Evolutionary conservation across 208 protist genomes (phyloP).

Genomic region (Trypanosoma mega): DNA sequence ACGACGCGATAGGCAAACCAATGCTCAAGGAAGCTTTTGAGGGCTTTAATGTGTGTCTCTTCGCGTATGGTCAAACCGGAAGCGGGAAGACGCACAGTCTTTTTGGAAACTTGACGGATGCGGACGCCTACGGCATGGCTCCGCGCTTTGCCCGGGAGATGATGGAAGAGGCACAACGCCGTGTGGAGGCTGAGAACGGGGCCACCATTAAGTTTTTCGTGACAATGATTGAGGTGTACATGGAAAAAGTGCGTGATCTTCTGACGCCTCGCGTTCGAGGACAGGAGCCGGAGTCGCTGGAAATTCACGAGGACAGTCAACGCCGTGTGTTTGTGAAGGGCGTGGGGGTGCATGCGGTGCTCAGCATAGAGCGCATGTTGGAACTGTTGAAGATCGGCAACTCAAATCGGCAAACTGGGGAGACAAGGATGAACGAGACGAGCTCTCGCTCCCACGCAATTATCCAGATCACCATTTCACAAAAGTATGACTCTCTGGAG

Average conservation of each 20-base stretch:
- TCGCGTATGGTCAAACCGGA: conserved; percentile 64
- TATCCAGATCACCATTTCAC: conserved; percentile 86
- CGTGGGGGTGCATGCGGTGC: conserved; percentile 67
- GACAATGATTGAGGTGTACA: conserved; percentile 66
- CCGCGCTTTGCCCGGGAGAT: conserved; percentile 33
- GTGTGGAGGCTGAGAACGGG: conserved; percentile 19
- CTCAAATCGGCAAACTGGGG: conserved; percentile 43
- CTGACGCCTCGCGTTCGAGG: conserved; percentile 48
- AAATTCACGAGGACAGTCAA: conserved; percentile 57
- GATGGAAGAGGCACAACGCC: conserved; percentile 17
- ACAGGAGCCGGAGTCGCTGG: conserved; percentile 73
- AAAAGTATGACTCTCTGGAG: conserved; percentile 63
- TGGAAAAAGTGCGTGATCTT: conserved; percentile 54
- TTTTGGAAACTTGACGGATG: conserved; percentile 32
- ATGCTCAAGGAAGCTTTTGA: conserved; percentile 52
- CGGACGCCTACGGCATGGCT: conserved; percentile 28
- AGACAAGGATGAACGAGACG: conserved; percentile 69
- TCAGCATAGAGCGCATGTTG: conserved; percentile 60
- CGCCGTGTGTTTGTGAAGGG: conserved; percentile 55
- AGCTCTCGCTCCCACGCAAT: conserved; percentile 97
- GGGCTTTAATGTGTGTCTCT: conserved; percentile 71
- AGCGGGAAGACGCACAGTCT: conserved; percentile 63
- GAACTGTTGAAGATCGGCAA: conserved; percentile 61
- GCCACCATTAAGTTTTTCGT: conserved; percentile 36
- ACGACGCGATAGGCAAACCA: conserved; percentile 47